These are phyloP conservation scores for Kokia cookei DNA, from an alignment of 441 rosid species.

Conservation along the genomic window DNA sequence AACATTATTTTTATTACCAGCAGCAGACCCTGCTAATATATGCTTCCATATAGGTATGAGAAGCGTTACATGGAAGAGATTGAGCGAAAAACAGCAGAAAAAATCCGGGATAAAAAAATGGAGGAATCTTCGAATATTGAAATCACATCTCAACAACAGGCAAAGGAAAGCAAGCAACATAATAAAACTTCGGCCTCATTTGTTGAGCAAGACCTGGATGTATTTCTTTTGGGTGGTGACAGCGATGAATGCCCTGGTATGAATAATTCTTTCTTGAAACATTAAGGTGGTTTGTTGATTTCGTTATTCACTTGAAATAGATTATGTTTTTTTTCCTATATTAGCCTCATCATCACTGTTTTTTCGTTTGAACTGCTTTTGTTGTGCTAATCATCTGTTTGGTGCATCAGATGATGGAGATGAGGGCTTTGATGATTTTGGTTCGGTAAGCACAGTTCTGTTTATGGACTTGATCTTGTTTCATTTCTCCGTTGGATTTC, in stretches of 20 bases:
- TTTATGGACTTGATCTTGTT: neutral
- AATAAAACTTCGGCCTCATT: conserved; percentile 34
- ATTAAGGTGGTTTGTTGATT: neutral
- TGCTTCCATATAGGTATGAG: conserved; percentile 36
- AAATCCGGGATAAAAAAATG: conserved; percentile 19
- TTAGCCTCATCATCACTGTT: neutral
- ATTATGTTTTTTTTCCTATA: neutral
- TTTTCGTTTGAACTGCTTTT: neutral
- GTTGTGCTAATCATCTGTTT: conserved; percentile 7
- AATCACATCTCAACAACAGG: conserved; percentile 21
- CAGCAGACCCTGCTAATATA: neutral
- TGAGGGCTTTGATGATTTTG: conserved; percentile 37
- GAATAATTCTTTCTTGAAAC: neutral
- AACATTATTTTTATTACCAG: neutral
- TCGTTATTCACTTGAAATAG: neutral
- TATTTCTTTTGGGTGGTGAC: conserved; percentile 62
- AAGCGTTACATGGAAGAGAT: conserved; percentile 38
- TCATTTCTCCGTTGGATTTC: neutral
- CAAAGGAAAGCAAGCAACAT: conserved; percentile 19
- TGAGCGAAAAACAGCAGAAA: conserved; percentile 23
- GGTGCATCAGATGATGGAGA: conserved; percentile 43
- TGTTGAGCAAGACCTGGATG: conserved; percentile 54
- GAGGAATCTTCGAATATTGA: conserved; percentile 21
- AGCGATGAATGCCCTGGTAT: conserved; percentile 59
- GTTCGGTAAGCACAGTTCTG: conserved; percentile 31